A percentile compares a stretch with the other conserved stretches of the same genome.
Evolutionary conservation across 179 eudicot species (phyloP).

Genomic region (Beta lomatogona): DNA sequence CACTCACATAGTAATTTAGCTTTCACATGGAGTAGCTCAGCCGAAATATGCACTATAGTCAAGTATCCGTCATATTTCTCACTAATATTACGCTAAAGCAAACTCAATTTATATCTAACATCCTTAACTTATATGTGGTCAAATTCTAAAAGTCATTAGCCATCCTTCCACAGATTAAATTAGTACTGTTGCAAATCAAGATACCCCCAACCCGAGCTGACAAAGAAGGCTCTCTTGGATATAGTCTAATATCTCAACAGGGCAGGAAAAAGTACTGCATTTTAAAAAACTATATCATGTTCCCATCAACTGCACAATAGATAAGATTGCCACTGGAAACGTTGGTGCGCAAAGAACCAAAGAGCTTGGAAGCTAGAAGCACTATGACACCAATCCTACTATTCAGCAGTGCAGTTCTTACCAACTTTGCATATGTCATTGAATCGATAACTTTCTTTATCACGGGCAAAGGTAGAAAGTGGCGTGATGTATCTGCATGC

Average conservation of each 20-base stretch:
- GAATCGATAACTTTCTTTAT: slow-evolving; percentile 93
- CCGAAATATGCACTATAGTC: background rate
- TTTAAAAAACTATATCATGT: background rate
- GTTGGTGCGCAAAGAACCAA: background rate
- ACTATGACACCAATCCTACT: slow-evolving; percentile 2
- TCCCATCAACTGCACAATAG: background rate
- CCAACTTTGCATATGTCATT: slow-evolving; percentile 91
- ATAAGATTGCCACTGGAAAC: background rate
- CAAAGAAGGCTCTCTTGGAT: background rate
- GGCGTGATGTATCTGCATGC: slow-evolving; percentile 87
- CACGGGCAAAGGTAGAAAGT: slow-evolving; percentile 69
- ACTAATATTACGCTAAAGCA: slow-evolving; percentile 1
- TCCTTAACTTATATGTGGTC: background rate
- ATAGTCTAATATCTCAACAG: background rate
- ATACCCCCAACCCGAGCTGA: background rate
- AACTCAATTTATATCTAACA: background rate
- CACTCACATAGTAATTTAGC: background rate
- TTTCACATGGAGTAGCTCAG: background rate
- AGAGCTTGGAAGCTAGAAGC: background rate
- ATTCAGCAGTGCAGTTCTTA: slow-evolving; percentile 45
- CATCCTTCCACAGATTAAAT: no score
- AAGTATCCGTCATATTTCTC: background rate
- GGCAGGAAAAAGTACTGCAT: background rate
- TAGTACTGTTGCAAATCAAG: background rate
- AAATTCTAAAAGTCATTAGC: background rate